Evolutionary conservation across 345 rosid genomes (phyloP).

Genomic region (Syzygium jambos): DNA sequence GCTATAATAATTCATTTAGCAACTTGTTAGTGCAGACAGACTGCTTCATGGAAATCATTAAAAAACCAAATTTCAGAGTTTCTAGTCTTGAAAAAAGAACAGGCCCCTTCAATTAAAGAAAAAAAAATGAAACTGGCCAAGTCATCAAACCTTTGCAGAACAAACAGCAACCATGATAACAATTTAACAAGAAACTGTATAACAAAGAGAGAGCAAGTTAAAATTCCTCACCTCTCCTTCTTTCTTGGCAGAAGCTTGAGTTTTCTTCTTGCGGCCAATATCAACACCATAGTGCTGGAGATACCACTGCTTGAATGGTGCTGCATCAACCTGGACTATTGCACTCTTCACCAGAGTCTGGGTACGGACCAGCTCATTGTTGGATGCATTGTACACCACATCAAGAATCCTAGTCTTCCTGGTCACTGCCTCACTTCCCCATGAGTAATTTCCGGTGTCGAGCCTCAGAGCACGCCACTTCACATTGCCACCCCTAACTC

Average conservation of each 20-base stretch:
- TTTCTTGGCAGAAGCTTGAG: constrained; percentile 29
- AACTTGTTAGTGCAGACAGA: background rate
- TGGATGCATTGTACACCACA: constrained; percentile 83
- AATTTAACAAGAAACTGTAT: background rate
- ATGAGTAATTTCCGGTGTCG: constrained; percentile 78
- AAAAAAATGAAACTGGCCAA: background rate
- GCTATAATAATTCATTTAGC: background rate
- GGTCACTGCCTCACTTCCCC: constrained; percentile 89
- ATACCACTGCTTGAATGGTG: constrained; percentile 74
- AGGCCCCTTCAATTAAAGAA: background rate
- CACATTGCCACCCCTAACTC: constrained; percentile 82
- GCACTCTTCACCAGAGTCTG: constrained; percentile 75
- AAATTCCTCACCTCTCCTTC: constrained; percentile 40
- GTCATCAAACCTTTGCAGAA: background rate
- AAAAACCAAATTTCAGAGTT: background rate
- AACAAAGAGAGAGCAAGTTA: background rate
- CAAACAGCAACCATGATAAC: background rate
- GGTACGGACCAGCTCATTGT: constrained; percentile 82
- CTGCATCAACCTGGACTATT: constrained; percentile 62
- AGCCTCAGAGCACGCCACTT: constrained; percentile 89
- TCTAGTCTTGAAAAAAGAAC: background rate
- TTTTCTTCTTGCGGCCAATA: constrained; percentile 72
- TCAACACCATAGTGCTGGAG: constrained; percentile 63
- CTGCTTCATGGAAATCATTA: background rate
- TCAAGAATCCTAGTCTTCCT: constrained; percentile 80